Base-by-base conservation (phyloP, 306 rosid genomes). In the Canavalia ensiformis region DNA sequence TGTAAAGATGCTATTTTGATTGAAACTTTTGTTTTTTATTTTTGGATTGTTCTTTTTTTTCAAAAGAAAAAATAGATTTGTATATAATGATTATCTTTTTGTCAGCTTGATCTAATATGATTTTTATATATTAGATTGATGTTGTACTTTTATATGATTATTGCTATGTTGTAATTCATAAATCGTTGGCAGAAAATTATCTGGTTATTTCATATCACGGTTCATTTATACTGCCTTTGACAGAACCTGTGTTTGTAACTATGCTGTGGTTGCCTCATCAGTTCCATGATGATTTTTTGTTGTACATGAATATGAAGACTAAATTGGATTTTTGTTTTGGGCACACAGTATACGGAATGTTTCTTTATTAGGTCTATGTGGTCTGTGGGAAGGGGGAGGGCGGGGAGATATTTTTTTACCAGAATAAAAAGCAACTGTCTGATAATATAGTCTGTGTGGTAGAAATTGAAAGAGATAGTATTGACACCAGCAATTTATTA, bases 241-340 rank as follows among this genome's bases (percentile, higher is more conserved):
- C 13, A 8, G 74, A 28, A 83, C 2, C 18, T 72, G 5, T 68
- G 55, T 31, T 56, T 55, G 25, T 29, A 51, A 69, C n/a, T 69
- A 51, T 68, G 66, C 46, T 58, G 59, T 30, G 67, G 45, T 58
- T 58, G 56, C 55, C 46, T 59, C 42, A 33, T 44, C 25, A 52
- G 72, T 51, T 83, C 42, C 74, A 18, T 68, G 78, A 82, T 82
- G 34, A 29, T 6, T 62, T 76, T 68, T 68, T 33, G 42, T 55
- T 81, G 56, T 50, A 63, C 39, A 42, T 51, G 73, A 51, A 62
- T 59, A 13, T 28, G 58, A 18, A 42, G 6, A 45, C 39, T 63
- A 63, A 8, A 31, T 31, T 41, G 41, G 39, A 46, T 9, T 64
- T 64, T 79, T 6, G 13, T 45, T 4, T 31, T 4, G 5, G 60